Evolutionary conservation across 257 asterid genomes (phyloP), one percentile per base, ranked within the genome.

Genomic region (Cordia subcordata): DNA sequence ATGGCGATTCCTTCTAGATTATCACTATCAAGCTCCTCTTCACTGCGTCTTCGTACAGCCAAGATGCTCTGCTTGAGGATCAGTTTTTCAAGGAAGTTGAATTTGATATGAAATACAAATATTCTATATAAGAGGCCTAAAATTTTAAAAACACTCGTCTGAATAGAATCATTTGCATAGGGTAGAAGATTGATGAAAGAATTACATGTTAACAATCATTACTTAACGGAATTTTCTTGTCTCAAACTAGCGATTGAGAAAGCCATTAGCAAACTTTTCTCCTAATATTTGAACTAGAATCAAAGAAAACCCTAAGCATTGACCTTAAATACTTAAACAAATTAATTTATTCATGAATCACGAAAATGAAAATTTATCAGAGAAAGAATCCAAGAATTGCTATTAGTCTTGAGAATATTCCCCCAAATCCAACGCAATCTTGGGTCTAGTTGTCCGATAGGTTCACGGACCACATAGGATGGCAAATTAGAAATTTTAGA

Each of bases 381-480:
- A 3, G 8, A 14, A 42, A 42, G 47, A 42, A 42, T 8, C 15
- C 10, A 27, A 27, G 4, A 27, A 11, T 14, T 42, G 47, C 14
- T 42, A 42, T 42, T 42, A 42, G 47, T 4, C 47, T 3, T 42
- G 8, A 42, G 47, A 42, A 42, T 42, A 42, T 42, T 42, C 47
- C 15, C 10, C 47, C 12, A 19, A 21, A 44, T 16, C 32, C 42
- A 21, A 59, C 12, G 19, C 46, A 22, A 14, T 0, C 12, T 13
- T 57, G 27, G 5, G 9, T 39, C n/a, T 38, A 56, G 66, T 65
- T 13, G 50, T 46, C 57, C 42, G 10, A 11, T 42, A 42, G 59
- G 65, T 65, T 66, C 20, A 63, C 63, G 80, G 78, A 76, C 85
- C 82, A 73, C 80, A 10, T 27, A n/a, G 14, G 0, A 53, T 63